A percentile compares a stretch with the other conserved stretches of the same genome.
These are phyloP conservation scores for Boletus huronensis DNA, from an alignment of 768 basidiomycete species.

Conservation along the genomic window DNA sequence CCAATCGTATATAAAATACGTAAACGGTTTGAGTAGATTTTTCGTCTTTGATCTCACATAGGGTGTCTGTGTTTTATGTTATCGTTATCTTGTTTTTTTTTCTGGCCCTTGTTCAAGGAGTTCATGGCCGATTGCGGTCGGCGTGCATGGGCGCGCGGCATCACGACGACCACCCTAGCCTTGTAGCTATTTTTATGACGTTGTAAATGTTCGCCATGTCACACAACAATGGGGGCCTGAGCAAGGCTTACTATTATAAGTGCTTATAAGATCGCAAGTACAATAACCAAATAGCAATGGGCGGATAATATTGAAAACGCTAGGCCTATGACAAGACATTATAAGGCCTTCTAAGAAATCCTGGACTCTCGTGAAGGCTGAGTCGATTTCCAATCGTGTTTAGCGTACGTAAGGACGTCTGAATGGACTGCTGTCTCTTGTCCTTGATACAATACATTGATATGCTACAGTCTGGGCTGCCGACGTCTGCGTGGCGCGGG, in stretches of 20 bases:
- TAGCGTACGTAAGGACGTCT: slow-evolving; percentile 6
- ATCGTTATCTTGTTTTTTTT: not conserved
- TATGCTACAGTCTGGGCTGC: not conserved
- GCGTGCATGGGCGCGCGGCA: not conserved
- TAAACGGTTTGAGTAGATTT: not conserved
- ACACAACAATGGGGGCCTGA: too few relatives aligned
- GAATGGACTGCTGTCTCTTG: not conserved
- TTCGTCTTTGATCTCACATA: not conserved
- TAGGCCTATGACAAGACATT: too few relatives aligned
- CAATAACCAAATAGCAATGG: too few relatives aligned
- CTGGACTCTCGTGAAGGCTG: too few relatives aligned
- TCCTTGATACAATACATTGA: not conserved
- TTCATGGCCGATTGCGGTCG: slow-evolving; percentile 4
- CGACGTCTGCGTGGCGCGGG: not conserved
- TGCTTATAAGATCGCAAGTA: too few relatives aligned
- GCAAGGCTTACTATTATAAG: too few relatives aligned
- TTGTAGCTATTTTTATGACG: too few relatives aligned
- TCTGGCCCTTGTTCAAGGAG: not conserved
- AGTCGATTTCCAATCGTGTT: not conserved
- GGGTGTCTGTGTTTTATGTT: not conserved
- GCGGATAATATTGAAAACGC: too few relatives aligned
- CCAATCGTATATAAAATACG: not conserved
- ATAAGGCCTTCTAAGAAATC: too few relatives aligned
- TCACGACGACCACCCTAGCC: too few relatives aligned
- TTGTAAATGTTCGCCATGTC: too few relatives aligned